Evolutionary conservation across 2,329 filamentous ascomycete species (phyloP), one percentile per base, ranked within the genome.

Genomic region (Aspergillus novoparasiticus): DNA sequence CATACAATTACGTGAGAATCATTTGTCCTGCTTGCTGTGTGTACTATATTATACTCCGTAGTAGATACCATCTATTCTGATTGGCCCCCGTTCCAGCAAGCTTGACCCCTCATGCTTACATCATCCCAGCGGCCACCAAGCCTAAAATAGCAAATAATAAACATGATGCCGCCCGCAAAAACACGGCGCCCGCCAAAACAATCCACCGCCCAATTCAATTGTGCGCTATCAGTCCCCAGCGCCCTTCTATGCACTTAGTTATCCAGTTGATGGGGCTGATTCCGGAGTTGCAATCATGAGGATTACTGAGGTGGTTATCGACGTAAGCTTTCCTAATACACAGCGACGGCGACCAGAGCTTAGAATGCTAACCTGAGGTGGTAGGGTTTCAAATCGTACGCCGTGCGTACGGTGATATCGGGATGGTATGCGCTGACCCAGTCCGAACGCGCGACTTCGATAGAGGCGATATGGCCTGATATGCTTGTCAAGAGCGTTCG

Each of bases 361-460:
- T 57, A 50, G 4, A 50, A 51, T 59, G 58, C 68, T 70, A 66
- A 72, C 64, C 30, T 66, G 45, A 39, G 46, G 58, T 58, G 43
- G 60, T 64, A 79, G 78, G 80, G 80, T 67, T 82, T 82, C 69
- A 83, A 83, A 79, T 82, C 80, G 69, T 83, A 83, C 73, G 80
- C 80, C 63, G 79, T 81, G 71, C 80, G 80, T 71, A 83, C 81
- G 63, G 81, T 83, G 60, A 81, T 83, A 66, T 81, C 79, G 69
- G 80, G 80, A 77, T 83, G 81, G 79, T 80, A 76, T 69, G 78
- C 62, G 64, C 62, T 58, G 34, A 41, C 28, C 28, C 19, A 51
- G 28, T 23, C 1, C 48, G 8, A 19, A 10, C 28, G 9, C 4
- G 10, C 10, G 4, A 12, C 8, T 32, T n/a, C 9, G 14, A 51